Evolutionary conservation across 108 stramenopile genomes (phyloP).

Genomic region (Chaetoceros tenuissimus): DNA sequence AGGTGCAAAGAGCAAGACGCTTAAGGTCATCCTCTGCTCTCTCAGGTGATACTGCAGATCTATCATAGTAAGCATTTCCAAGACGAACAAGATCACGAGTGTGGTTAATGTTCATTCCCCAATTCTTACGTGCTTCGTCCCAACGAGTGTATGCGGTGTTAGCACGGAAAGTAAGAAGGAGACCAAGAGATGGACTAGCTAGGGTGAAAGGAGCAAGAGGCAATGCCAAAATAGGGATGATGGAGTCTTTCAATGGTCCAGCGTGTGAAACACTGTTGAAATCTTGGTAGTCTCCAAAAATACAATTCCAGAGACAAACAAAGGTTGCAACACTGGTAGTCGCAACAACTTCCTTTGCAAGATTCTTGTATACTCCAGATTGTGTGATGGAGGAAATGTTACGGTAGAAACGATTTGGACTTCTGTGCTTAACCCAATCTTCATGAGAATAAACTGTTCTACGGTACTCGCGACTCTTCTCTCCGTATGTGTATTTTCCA

Average conservation of each 20-base stretch:
- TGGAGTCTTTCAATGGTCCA: slow-evolving; percentile 18
- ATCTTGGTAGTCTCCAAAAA: slow-evolving; percentile 50
- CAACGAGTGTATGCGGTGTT: slow-evolving; percentile 40
- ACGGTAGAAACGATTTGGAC: slow-evolving; percentile 46
- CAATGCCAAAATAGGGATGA: slow-evolving; percentile 27
- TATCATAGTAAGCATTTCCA: slow-evolving; percentile 58
- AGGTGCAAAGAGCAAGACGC: slow-evolving; percentile 41
- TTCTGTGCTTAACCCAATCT: slow-evolving; percentile 62
- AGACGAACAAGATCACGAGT: slow-evolving; percentile 60
- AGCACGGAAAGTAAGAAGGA: slow-evolving; percentile 26
- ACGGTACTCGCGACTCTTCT: slow-evolving; percentile 43
- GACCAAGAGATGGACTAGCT: slow-evolving; percentile 52
- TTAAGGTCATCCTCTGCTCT: slow-evolving; percentile 41
- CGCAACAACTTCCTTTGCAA: slow-evolving; percentile 37
- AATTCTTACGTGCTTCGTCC: slow-evolving; percentile 81
- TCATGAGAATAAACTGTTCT: slow-evolving; percentile 68
- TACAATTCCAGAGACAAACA: slow-evolving; percentile 37
- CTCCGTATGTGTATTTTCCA: slow-evolving; percentile 18
- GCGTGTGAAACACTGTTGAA: slow-evolving; percentile 37
- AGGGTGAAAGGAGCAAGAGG: slow-evolving; percentile 60
- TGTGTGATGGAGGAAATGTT: slow-evolving; percentile 31
- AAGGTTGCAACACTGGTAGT: slow-evolving; percentile 40
- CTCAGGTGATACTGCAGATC: slow-evolving; percentile 17
- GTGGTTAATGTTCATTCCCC: slow-evolving; percentile 79
- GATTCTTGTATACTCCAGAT: slow-evolving; percentile 51